Evolutionary conservation across 2,329 filamentous ascomycete genomes (phyloP), one percentile per base, ranked within the genome.

Genomic region (Huntiella omanensis): DNA sequence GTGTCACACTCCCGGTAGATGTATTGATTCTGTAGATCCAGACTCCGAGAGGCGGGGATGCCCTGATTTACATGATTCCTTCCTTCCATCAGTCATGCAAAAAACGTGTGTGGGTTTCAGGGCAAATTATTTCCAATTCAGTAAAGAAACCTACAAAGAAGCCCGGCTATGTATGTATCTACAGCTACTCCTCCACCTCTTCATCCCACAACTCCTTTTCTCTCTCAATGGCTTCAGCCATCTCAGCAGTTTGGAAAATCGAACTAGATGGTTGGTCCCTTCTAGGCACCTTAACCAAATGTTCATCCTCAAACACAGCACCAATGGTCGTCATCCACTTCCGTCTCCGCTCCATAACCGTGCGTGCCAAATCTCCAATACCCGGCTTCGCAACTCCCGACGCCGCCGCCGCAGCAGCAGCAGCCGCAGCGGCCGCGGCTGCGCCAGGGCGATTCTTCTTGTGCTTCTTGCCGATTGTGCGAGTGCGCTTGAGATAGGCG

Each of bases 311-410:
- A 55, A 98, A 93, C 0, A 96, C 85, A 0, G 84, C 81, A 0
- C 86, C 84, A 53, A 98, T 92, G 35, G 77, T 87, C 52, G 85
- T 81, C 52, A 85, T 86, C 88, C 91, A 98, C 53, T 86, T 77
- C 58, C 77, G 73, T 47, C 87, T 74, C 50, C 88, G 73, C 60
- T 95, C 87, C 87, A 98, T 95, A 19, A 98, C 68, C 39, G 79
- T 88, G 58, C 86, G 79, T 3, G 91, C 91, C 49, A 86, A 71
- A 61, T 98, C 91, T 22, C 91, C 91, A 46, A 98, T 92, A 38
- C 81, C 80, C 2, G 80, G 77, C n/a, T 78, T 69, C 6, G 77
- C 77, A 59, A 75, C 77, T 28, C 73, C 77, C 8, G 71, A 66
- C 28, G 65, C 73, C 33, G 68, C 68, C n/a, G 71, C 71, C 33